phyloP scores from a whole-genome alignment of 2,329 filamentous ascomycete species.

The Juglanconis juglandina region DNA sequence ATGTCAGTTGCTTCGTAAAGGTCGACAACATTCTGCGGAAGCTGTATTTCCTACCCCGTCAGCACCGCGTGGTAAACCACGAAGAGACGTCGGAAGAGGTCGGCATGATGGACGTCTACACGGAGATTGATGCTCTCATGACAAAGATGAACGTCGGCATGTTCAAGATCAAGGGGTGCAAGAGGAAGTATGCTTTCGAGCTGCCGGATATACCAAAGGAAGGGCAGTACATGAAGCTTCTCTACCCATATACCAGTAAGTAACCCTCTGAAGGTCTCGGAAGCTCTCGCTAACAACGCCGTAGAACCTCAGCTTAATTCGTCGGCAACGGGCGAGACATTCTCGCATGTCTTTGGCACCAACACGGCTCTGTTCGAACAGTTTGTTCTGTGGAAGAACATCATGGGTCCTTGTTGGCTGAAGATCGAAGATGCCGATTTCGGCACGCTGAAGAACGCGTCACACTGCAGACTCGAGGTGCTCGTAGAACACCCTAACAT shows the following conservation, averaged over 20 bases:
- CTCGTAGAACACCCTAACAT: conserved; percentile 73
- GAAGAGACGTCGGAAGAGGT: conserved; percentile 73
- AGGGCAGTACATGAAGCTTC: conserved; percentile 86
- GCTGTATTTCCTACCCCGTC: conserved; percentile 85
- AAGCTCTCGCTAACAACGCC: conserved; percentile 19
- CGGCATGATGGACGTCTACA: conserved; percentile 83
- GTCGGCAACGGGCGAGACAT: conserved; percentile 76
- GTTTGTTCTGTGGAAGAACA: conserved; percentile 97
- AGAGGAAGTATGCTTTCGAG: conserved; percentile 94
- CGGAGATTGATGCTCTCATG: conserved; percentile 87
- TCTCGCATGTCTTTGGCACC: conserved; percentile 88
- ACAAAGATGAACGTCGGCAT: conserved; percentile 77
- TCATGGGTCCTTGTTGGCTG: conserved; percentile 98
- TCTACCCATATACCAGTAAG: conserved; percentile 85
- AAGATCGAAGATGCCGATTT: conserved; percentile 86
- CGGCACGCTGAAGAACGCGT: conserved; percentile 80
- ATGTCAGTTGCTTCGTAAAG: conserved; percentile 92
- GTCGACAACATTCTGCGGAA: conserved; percentile 92
- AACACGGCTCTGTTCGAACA: conserved; percentile 96
- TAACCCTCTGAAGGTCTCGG: conserved; percentile 12
- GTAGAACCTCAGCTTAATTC: conserved; percentile 66
- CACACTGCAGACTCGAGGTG: conserved; percentile 94
- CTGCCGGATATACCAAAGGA: conserved; percentile 82
- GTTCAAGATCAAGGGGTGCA: conserved; percentile 90
- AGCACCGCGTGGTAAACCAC: conserved; percentile 54